These are phyloP conservation scores for Cyberlindnera xylosilytica DNA, from an alignment of 805 yeast genomes.

Conservation along the genomic window DNA sequence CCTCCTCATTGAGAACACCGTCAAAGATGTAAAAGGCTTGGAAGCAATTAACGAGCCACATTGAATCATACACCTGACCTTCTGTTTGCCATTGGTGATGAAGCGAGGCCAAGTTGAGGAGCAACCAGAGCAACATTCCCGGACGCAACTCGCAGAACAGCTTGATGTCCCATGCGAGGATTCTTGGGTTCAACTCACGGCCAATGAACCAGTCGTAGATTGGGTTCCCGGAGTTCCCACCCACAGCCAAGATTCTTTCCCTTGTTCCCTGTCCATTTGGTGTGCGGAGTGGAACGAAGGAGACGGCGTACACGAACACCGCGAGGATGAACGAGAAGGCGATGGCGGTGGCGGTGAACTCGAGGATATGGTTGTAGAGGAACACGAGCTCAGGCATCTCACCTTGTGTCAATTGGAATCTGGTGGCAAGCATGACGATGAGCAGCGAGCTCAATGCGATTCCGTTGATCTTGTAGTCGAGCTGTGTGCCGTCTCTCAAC, in stretches of 20 bases:
- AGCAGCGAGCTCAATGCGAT: conserved; percentile 45
- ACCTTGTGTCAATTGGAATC: conserved; percentile 51
- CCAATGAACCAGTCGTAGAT: conserved; percentile 97
- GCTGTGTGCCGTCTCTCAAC: conserved; percentile 71
- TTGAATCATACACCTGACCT: conserved; percentile 67
- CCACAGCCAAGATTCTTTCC: conserved; percentile 74
- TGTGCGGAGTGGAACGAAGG: conserved; percentile 57
- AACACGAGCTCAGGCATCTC: conserved; percentile 77
- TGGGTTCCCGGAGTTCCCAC: conserved; percentile 77
- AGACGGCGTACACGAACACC: conserved; percentile 57
- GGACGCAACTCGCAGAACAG: conserved; percentile 93
- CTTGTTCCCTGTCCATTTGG: conserved; percentile 50
- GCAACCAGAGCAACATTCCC: conserved; percentile 83
- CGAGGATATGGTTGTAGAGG: conserved; percentile 64
- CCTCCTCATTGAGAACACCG: conserved; percentile 89
- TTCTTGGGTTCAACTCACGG: conserved; percentile 89
- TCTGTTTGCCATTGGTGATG: conserved; percentile 70
- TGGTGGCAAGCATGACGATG: conserved; percentile 40
- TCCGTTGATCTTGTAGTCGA: conserved; percentile 84
- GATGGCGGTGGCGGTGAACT: conserved; percentile 60
- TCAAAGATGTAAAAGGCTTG: conserved; percentile 86
- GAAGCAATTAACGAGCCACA: conserved; percentile 61
- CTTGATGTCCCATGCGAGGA: conserved; percentile 84
- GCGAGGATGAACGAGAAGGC: conserved; percentile 65
- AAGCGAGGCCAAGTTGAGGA: conserved; percentile 72